Evolutionary conservation across 2,329 filamentous ascomycete genomes (phyloP).

Genomic region (Metarhizium humberi): DNA sequence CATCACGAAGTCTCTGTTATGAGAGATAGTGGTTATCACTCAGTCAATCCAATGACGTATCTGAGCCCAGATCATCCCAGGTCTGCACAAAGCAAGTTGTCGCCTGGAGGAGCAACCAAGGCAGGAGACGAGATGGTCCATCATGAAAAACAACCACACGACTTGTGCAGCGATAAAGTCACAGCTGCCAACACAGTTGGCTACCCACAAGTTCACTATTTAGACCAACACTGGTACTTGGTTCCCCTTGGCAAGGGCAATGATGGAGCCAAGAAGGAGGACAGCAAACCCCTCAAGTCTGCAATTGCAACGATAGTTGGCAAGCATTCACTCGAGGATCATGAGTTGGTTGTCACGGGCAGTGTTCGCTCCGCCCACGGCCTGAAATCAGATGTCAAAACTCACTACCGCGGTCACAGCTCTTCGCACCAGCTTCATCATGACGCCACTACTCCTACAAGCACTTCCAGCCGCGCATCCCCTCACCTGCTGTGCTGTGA

Average conservation of each 20-base stretch:
- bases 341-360: constrained; percentile 5
- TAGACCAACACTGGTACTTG: constrained; percentile 10
- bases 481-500: constrained; percentile 8
- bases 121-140: background rate
- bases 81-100: background rate
- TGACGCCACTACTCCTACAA: constrained; percentile 1
- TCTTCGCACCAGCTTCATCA: constrained; percentile 6
- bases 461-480: background rate
- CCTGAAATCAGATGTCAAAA: constrained; percentile 5
- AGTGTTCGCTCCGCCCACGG: constrained; percentile 2
- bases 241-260: constrained; percentile 5
- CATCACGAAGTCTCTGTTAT: constrained; percentile 1
- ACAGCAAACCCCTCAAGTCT: background rate
- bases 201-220: constrained; percentile 6
- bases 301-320: constrained; percentile 1
- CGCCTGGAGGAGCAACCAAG: background rate
- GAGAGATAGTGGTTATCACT: constrained; percentile 11
- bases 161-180: background rate
- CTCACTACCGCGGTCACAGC: background rate
- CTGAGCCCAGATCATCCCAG: constrained; percentile 5
- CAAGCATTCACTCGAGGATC: constrained; percentile 6
- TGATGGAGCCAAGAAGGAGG: background rate
- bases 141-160: background rate
- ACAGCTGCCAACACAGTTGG: background rate
- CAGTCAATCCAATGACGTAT: constrained; percentile 14